phyloP scores from a whole-genome alignment of 2,329 filamentous ascomycete species.

The Aspergillus glaucus region DNA sequence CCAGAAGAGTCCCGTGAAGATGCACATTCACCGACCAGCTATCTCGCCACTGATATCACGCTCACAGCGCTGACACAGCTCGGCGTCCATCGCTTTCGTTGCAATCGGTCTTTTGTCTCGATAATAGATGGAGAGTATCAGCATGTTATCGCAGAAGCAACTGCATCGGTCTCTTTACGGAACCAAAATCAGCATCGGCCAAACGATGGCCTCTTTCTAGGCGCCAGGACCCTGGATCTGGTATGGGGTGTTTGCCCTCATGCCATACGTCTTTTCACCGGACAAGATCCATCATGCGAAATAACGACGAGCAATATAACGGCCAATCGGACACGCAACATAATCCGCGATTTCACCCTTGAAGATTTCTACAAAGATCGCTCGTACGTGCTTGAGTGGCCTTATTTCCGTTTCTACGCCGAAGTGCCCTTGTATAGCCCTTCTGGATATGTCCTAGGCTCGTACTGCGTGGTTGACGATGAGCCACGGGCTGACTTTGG shows the following conservation, averaged over 20 bases:
- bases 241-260: slow-evolving; percentile 8
- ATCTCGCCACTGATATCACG: slow-evolving; percentile 14
- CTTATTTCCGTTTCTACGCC: slow-evolving; percentile 46
- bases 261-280: background rate
- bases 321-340: slow-evolving; percentile 11
- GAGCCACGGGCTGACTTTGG: slow-evolving; percentile 43
- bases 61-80: slow-evolving; percentile 48
- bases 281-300: background rate
- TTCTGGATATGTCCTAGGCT: slow-evolving; percentile 51
- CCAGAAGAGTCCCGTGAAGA: background rate
- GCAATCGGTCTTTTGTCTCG: slow-evolving; percentile 41
- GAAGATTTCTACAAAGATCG: slow-evolving; percentile 29
- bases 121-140: slow-evolving; percentile 44
- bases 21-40: background rate
- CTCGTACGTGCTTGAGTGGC: slow-evolving; percentile 26
- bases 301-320: slow-evolving; percentile 1
- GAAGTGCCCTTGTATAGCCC: slow-evolving; percentile 56
- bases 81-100: slow-evolving; percentile 38
- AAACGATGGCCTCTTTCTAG: slow-evolving; percentile 16
- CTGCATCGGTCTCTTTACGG: slow-evolving; percentile 30
- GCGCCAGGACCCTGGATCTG: slow-evolving; percentile 9
- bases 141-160: slow-evolving; percentile 47
- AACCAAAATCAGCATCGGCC: slow-evolving; percentile 8
- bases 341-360: slow-evolving; percentile 37
- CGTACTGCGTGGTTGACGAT: slow-evolving; percentile 54